Conservation (phyloP, 225 moss, liverwort and hornwort species). For the Bryum argenteum region DNA sequence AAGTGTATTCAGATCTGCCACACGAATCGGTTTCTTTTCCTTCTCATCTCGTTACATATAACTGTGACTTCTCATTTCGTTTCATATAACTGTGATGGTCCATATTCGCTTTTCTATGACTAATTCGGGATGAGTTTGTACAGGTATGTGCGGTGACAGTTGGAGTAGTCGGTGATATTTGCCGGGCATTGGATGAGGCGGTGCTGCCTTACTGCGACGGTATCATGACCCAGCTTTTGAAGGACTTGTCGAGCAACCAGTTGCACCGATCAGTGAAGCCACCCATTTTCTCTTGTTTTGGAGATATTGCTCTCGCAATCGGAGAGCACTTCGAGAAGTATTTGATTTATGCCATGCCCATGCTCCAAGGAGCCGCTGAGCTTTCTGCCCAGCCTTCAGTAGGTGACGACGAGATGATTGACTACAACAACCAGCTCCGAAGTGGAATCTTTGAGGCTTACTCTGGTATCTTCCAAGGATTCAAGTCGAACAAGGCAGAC, state of each 20-base stretch:
- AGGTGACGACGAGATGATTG: conserved; percentile 64
- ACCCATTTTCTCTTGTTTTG: conserved; percentile 64
- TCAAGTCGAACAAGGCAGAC: conserved; percentile 65
- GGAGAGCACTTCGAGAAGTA: conserved; percentile 66
- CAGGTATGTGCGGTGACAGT: conserved; percentile 67
- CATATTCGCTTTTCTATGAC: neutral
- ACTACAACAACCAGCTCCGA: conserved; percentile 63
- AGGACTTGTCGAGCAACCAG: conserved; percentile 68
- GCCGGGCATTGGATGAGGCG: conserved; percentile 63
- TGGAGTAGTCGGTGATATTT: conserved; percentile 63
- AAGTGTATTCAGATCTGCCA: neutral
- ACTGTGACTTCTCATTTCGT: neutral
- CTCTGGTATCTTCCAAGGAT: conserved; percentile 64
- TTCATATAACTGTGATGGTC: neutral
- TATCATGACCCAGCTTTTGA: conserved; percentile 67
- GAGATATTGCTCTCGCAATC: conserved; percentile 64
- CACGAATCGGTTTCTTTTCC: no score
- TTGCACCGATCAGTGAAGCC: conserved; percentile 65
- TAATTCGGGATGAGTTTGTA: neutral
- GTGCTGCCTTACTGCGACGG: conserved; percentile 59
- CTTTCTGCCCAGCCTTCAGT: conserved; percentile 64
- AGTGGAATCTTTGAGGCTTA: conserved; percentile 69
- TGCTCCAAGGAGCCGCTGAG: conserved; percentile 67
- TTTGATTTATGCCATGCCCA: conserved; percentile 63
- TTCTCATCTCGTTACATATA: no score